Evolutionary conservation across 2,329 filamentous ascomycete species (phyloP).

Genomic region (Coniochaeta sp.): DNA sequence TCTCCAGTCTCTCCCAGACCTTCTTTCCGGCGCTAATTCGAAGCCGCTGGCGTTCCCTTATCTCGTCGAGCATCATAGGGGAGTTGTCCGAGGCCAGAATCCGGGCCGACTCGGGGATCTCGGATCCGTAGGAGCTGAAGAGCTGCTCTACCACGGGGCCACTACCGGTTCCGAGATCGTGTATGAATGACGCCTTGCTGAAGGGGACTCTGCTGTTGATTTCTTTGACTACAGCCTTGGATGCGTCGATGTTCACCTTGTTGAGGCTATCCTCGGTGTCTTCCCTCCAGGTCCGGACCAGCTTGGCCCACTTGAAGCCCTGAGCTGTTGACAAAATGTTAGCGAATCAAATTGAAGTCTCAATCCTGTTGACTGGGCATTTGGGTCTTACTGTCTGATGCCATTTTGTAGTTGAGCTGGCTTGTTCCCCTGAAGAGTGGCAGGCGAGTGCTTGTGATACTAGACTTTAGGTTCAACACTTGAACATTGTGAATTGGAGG

Average conservation of each 20-base stretch:
- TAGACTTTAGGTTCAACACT: too few relatives aligned
- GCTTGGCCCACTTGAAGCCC: slow-evolving; percentile 7
- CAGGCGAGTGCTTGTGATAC: neutral
- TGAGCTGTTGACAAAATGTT: too few relatives aligned
- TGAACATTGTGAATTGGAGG: neutral
- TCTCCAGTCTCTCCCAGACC: neutral
- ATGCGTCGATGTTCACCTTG: neutral
- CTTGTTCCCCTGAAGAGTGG: neutral
- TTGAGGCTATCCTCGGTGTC: neutral
- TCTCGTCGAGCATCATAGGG: neutral
- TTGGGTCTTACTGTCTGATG: neutral
- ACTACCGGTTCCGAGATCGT: slow-evolving; percentile 2
- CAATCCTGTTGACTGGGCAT: too few relatives aligned
- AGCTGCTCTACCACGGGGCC: neutral
- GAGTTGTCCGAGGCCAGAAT: neutral
- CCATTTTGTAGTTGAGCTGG: neutral
- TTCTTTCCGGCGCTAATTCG: neutral
- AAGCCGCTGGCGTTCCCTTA: neutral
- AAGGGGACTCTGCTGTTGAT: neutral
- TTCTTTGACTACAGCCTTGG: neutral
- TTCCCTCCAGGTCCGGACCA: neutral
- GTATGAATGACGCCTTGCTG: neutral
- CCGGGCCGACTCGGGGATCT: neutral
- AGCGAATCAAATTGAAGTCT: too few relatives aligned
- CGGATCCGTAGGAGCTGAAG: neutral